Base-by-base conservation (phyloP, 1,284 basidiomycete genomes). In the Ceratobasidium sp. region DNA sequence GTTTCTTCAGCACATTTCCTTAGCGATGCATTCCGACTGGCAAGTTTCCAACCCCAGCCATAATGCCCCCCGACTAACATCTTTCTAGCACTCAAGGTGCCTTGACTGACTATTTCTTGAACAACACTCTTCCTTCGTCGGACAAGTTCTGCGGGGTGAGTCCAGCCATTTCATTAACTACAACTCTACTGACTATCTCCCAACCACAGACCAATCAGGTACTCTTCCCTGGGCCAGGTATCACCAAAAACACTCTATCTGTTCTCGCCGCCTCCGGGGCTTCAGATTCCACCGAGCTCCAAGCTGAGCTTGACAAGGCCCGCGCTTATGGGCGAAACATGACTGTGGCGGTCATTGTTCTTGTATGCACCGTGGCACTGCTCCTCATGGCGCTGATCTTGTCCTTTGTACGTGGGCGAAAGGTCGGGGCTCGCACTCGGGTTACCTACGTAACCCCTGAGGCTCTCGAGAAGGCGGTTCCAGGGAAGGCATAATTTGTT, bases 1-100 rank as follows among this genome's bases (percentile, higher is more conserved):
- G 5, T 71, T 9, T 73, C 17, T 13, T 19, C 32, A 76, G 73
- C 76, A 77, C 37, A 4, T 57, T 13, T 75, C 76, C 44, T 25
- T 64, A 6, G 59, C 43, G 2, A 66, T 65, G 76, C n/a, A 19
- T 7, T 77, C 76, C 5, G 43, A 49, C 15, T 77, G 76, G 67
- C 57, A 56, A n/a, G 67, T 4, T 52, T 22, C 5, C 13, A 17
- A 22, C 6, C 43, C 17, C 22, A 17, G 8, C n/a, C 2, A 25
- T 40, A 44, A 40, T 34, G 5, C 17, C 17, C 13, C 0, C 17
- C 13, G 6, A 56, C 25, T 43, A 1, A 56, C 32, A 7, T 52
- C 19, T 0, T 40, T 34, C 34, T 25, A 69, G 67, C 40, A 69
- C 67, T 25, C 25, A 32, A 22, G 29, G 19, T 13, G 52, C 52